Evolutionary conservation across 106 monocot species (phyloP), one percentile per base, ranked within the genome.

Genomic region (Dioscorea dumetorum): DNA sequence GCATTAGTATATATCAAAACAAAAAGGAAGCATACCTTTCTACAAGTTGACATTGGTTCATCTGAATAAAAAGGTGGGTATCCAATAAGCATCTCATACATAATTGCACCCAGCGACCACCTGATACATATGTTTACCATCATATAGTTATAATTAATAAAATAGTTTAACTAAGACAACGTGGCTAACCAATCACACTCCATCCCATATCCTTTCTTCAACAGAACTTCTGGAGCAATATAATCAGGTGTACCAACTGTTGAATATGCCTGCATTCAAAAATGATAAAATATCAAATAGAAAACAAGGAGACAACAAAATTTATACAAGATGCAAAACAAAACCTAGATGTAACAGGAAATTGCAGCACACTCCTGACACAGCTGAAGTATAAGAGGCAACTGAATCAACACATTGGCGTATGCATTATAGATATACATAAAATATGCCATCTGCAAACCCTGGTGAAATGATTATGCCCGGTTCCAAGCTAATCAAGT

Each of bases 171-270:
- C 12, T 22, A 50, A 53, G 35, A 23, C 28, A 20, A 28, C 19
- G 33, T 22, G 33, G 76, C 83, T 69, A 62, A 90, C 94, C 94
- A 94, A 67, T 94, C 94, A 78, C 90, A 94, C 63, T 94, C 94
- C 87, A 87, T 87, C 60, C 94, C 94, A 80, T 94, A 94, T 87
- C 94, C 94, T 73, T 90, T 94, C 82, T 94, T 94, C 65, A 90
- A 60, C 35, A 94, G 49, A 73, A 94, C 94, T 78, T 94, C 94
- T 24, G 90, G 94, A 67, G 94, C 94, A 80, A 94, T 94, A 63
- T 94, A 94, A 72, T 94, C 94, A 73, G 94, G 94, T 17, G 94
- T 94, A 22, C 94, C 94, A 70, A 94, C 94, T 21, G 94, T 94
- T 58, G 94, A 90, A 69, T 90, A 94, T 15, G 94, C 94, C 90